Base-by-base conservation (phyloP, 2,329 filamentous ascomycete genomes). In the Trichoderma semiorbis region DNA sequence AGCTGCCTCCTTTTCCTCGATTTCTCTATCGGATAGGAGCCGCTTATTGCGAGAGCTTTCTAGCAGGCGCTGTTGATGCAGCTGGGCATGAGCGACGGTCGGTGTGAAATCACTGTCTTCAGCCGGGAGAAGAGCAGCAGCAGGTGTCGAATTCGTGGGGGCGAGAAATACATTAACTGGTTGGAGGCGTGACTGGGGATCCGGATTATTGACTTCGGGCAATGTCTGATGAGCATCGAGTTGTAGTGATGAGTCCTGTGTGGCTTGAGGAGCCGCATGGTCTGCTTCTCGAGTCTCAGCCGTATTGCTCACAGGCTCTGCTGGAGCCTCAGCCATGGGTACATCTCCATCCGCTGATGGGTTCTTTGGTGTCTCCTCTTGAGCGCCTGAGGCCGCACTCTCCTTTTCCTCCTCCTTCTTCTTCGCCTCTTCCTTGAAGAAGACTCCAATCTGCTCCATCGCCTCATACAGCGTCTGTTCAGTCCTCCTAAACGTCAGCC, bases 401-500 rank as follows among this genome's bases (percentile, higher is more conserved):
- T 74, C 64, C 14, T 74, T 60, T 12, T 72, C 72, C 18, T 75
- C 71, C 8, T 72, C 71, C 24, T 75, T 70, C 26, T 71, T 68
- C 30, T 78, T 77, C 50, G 83, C 80, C 65, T 87, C 80, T 0
- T 87, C 84, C 26, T 84, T 89, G 80, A 97, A 97, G 78, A 92
- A 94, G 74, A 89, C 85, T 26, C 88, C 87, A 73, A 98, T 97
- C 78, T 95, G 88, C 61, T 85, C 84, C 90, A 97, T 94, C 11
- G 95, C 95, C 74, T 95, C 92, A 75, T 94, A 93, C 32, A 98
- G 82, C 3, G 94, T 94, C 79, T 89, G 89, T 14, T 92, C 90
- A 7, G 93, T 96, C 74, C 87, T 87, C 78, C 88, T 90, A 82
- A 95, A 98, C 39, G 86, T 90, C 72, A 99, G 82, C 71, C 93